These are phyloP conservation scores for Microbotryomycetes sp. DNA, from an alignment of 1,284 basidiomycete genomes.

Conservation along the genomic window DNA sequence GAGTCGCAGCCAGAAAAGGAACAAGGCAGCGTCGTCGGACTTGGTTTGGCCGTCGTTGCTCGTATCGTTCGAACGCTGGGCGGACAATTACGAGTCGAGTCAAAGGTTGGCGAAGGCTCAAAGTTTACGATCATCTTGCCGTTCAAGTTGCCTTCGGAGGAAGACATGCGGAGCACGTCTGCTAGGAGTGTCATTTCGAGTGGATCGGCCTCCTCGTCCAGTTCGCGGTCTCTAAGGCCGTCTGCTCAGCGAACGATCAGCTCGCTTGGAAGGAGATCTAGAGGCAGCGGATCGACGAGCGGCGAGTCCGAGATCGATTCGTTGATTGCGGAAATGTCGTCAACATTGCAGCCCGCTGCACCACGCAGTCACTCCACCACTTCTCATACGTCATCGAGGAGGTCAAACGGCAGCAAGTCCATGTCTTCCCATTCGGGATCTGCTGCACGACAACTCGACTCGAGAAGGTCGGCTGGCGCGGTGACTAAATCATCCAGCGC, in stretches of 20 bases:
- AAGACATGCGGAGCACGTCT: not conserved
- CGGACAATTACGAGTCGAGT: slow-evolving; percentile 44
- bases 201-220: not conserved
- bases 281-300: not conserved
- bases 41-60: slow-evolving; percentile 42
- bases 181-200: not conserved
- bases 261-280: not conserved
- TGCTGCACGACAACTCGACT: too few species aligned
- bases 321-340: not conserved
- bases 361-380: not conserved
- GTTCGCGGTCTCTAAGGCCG: not conserved
- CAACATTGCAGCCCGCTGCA: not conserved
- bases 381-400: not conserved
- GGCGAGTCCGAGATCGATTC: not conserved
- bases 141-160: slow-evolving; percentile 35
- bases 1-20: slow-evolving; percentile 11
- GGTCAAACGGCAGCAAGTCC: not conserved
- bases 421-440: too few species aligned
- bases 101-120: slow-evolving; percentile 40
- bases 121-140: slow-evolving; percentile 43
- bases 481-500: not conserved
- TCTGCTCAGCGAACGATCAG: not conserved
- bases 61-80: slow-evolving; percentile 42
- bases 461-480: not conserved
- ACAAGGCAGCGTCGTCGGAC: slow-evolving; percentile 12